Evolutionary conservation across 306 rosid genomes (phyloP).

Genomic region (Quercus dentata): DNA sequence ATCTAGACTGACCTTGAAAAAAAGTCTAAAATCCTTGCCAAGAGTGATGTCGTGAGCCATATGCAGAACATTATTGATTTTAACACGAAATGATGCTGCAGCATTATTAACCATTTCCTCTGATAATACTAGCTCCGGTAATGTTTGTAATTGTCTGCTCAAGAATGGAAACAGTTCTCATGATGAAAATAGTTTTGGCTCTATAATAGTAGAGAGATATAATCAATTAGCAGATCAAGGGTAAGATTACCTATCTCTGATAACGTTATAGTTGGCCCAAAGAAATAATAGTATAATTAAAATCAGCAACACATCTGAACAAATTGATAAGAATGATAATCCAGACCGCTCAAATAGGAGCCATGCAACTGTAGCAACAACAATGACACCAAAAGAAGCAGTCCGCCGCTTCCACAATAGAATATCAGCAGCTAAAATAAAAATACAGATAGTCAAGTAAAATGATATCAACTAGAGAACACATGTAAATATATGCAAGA

Average conservation of each 20-base stretch:
- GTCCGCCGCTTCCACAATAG: constrained; percentile 68
- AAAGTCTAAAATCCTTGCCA: constrained; percentile 83
- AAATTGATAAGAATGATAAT: constrained; percentile 67
- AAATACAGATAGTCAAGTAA: constrained; percentile 5
- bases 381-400: constrained; percentile 62
- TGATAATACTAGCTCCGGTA: constrained; percentile 80
- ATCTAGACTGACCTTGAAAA: constrained; percentile 71
- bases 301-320: constrained; percentile 90
- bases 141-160: constrained; percentile 59
- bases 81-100: constrained; percentile 91
- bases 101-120: constrained; percentile 92
- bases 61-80: constrained; percentile 71
- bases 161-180: constrained; percentile 15
- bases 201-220: constrained; percentile 13
- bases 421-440: constrained; percentile 66
- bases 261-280: constrained; percentile 64
- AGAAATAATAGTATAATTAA: constrained; percentile 66
- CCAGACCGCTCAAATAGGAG: constrained; percentile 58
- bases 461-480: background rate
- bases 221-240: background rate
- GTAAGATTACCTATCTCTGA: constrained; percentile 55
- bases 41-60: constrained; percentile 94
- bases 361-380: constrained; percentile 80
- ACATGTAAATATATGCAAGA: background rate
- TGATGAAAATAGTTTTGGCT: constrained; percentile 12